Evolutionary conservation across 163 green algal species (phyloP), one percentile per base, ranked within the genome.

Genomic region (Scenedesmus sp.): DNA sequence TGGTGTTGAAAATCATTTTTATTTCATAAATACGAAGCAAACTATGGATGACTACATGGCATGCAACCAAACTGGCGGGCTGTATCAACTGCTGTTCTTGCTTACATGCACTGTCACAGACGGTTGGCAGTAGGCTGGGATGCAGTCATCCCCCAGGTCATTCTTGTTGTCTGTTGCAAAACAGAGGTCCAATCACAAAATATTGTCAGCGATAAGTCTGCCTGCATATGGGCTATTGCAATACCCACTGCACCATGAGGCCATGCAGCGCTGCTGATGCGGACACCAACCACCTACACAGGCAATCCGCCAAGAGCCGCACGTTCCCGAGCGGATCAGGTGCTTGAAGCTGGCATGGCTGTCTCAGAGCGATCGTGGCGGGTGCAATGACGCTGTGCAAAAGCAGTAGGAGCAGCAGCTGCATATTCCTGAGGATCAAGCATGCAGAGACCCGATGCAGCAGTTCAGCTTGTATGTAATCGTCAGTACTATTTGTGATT

Each of bases 31-130:
- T 46, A 46, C 34, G 34, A 46, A 46, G 34, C 34, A 46, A 46
- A 46, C 34, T 64, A 10, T 64, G 59, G 59, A 64, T 15, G 59
- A 64, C 59, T 15, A 64, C 59, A 64, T 52, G 70, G 70, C 70
- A 79, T 46, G 70, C 70, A 79, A 79, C 23, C 70, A 79, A 79
- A 79, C 70, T 52, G 23, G 66, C 66, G 6, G 12, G 70, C 70
- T 76, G 66, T 1, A 2, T 76, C 16, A 26, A 8, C n/a, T 76
- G 54, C 88, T 77, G 26, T 13, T 62, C 3, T 26, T 55, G 55
- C 90, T 92, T 23, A 92, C 90, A 79, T 93, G 90, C 23, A 93
- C 77, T 10, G 74, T 73, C 34, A 93, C 73, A 20, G 55, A 76
- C 16, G 85, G 85, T 54, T 88, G 60, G 82, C 90, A 93, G 86